These are phyloP conservation scores for Pleurotus cornucopiae DNA, from an alignment of 768 basidiomycete species.

Conservation along the genomic window DNA sequence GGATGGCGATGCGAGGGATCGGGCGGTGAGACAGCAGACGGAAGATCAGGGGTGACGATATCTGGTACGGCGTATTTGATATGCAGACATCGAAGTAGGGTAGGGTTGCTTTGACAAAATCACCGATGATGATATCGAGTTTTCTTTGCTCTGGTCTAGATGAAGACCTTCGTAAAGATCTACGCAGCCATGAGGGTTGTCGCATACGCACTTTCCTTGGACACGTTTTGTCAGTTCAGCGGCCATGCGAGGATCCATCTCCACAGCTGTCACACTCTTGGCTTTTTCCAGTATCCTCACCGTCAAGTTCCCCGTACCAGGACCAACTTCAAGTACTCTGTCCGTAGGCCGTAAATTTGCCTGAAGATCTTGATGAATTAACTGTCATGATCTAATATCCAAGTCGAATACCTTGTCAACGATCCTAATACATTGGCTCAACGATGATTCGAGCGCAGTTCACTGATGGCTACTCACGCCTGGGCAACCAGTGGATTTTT, in stretches of 20 bases:
- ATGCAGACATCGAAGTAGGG: constrained; percentile 99
- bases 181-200: no score
- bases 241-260: constrained; percentile 99
- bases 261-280: constrained; percentile 89
- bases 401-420: constrained; percentile 48
- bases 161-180: no score
- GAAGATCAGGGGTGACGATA: constrained; percentile 97
- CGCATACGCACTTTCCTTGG: constrained; percentile 84
- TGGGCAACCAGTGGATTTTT: constrained; percentile 44
- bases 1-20: constrained; percentile 87
- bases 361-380: constrained; percentile 30
- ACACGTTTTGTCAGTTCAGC: constrained; percentile 96
- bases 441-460: constrained; percentile 11
- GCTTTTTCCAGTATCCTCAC: constrained; percentile 91
- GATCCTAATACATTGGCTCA: constrained; percentile 33
- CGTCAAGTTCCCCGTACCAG: constrained; percentile 95
- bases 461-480: constrained; percentile 6
- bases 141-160: constrained; percentile 90
- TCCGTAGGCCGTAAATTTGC: constrained; percentile 92
- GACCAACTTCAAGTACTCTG: constrained; percentile 95
- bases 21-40: constrained; percentile 95
- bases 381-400: background rate
- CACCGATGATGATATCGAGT: constrained; percentile 92
- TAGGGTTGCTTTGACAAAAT: constrained; percentile 96
- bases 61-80: constrained; percentile 98